phyloP scores from a whole-genome alignment of 2,329 filamentous ascomycete species.

The Achaetomium macrosporum region DNA sequence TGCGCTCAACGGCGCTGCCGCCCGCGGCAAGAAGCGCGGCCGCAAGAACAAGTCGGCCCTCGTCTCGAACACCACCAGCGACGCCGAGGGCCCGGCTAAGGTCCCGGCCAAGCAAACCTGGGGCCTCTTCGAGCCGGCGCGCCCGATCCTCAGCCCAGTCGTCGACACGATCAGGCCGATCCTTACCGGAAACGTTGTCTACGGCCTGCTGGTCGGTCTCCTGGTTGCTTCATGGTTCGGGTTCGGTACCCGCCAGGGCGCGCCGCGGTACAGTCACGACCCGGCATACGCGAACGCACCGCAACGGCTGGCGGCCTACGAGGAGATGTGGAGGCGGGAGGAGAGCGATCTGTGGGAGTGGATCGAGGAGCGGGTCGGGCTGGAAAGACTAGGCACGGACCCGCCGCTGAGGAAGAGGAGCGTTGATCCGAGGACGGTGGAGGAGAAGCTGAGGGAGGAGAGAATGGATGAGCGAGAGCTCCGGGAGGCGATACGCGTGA shows the following conservation, averaged over 20 bases:
- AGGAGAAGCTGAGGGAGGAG: slow-evolving; percentile 53
- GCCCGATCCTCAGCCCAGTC: slow-evolving; percentile 62
- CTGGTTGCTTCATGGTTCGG: slow-evolving; percentile 71
- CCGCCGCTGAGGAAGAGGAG: slow-evolving; percentile 40
- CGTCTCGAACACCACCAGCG: slow-evolving; percentile 39
- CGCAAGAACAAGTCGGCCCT: slow-evolving; percentile 43
- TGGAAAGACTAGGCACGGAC: slow-evolving; percentile 47
- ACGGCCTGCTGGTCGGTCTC: slow-evolving; percentile 66
- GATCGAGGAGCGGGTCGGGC: slow-evolving; percentile 78
- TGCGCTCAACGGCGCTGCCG: slow-evolving; percentile 38
- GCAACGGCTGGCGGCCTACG: slow-evolving; percentile 74
- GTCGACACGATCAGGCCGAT: slow-evolving; percentile 64
- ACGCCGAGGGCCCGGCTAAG: slow-evolving; percentile 37
- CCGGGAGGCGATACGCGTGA: slow-evolving; percentile 74
- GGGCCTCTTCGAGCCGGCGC: slow-evolving; percentile 77
- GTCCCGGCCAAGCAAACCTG: slow-evolving; percentile 49
- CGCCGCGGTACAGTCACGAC: slow-evolving; percentile 34
- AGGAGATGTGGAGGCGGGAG: slow-evolving; percentile 85
- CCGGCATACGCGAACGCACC: slow-evolving; percentile 43
- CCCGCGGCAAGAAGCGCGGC: slow-evolving; percentile 56
- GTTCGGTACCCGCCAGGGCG: slow-evolving; percentile 42
- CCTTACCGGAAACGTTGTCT: slow-evolving; percentile 69
- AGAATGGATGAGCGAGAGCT: slow-evolving; percentile 68
- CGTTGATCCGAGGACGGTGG: slow-evolving; percentile 49
- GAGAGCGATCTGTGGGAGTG: slow-evolving; percentile 90